Percentiles rank a stretch among this genome's conserved stretches.
Evolutionary conservation across 169 alveolate species (phyloP).

Genomic region (Cryptosporidium canis): DNA sequence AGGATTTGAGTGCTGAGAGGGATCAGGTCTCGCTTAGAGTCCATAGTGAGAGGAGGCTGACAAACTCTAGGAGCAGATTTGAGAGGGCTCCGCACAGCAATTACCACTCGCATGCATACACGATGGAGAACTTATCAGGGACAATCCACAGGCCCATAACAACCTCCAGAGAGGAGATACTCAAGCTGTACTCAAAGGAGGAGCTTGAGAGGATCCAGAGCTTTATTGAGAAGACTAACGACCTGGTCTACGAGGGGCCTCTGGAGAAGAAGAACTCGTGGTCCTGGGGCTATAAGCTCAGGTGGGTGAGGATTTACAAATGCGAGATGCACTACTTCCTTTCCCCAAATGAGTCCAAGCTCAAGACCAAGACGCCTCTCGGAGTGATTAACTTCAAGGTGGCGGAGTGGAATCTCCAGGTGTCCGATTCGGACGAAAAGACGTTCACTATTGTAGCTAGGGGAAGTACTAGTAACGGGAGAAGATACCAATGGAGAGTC

Average conservation of each 20-base stretch:
- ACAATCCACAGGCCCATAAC: constrained; percentile 55
- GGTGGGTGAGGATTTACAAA: constrained; percentile 59
- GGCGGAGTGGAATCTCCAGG: constrained; percentile 49
- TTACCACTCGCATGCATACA: constrained; percentile 47
- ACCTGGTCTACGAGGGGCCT: constrained; percentile 59
- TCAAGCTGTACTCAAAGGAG: constrained; percentile 48
- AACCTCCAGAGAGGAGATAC: constrained; percentile 38
- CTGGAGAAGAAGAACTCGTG: constrained; percentile 62
- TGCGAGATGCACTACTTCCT: constrained; percentile 66
- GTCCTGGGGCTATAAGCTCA: constrained; percentile 70
- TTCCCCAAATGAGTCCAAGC: constrained; percentile 38
- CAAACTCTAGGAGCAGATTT: background rate
- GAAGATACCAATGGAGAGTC: constrained; percentile 69
- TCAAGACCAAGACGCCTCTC: constrained; percentile 31
- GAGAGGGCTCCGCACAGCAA: background rate
- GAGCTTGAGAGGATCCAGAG: constrained; percentile 40
- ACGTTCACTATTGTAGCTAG: constrained; percentile 12
- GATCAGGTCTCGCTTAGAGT: background rate
- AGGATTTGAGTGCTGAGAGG: background rate
- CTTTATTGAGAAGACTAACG: constrained; percentile 33
- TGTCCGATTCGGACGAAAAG: constrained; percentile 47
- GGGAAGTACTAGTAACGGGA: constrained; percentile 43
- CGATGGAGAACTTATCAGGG: constrained; percentile 22
- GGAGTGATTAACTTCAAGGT: constrained; percentile 63
- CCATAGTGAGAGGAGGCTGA: background rate